Percentiles rank a stretch among this genome's conserved stretches.
phyloP scores from a whole-genome alignment of 371 early-diverging fungal genomes.

The Circinella minor region DNA sequence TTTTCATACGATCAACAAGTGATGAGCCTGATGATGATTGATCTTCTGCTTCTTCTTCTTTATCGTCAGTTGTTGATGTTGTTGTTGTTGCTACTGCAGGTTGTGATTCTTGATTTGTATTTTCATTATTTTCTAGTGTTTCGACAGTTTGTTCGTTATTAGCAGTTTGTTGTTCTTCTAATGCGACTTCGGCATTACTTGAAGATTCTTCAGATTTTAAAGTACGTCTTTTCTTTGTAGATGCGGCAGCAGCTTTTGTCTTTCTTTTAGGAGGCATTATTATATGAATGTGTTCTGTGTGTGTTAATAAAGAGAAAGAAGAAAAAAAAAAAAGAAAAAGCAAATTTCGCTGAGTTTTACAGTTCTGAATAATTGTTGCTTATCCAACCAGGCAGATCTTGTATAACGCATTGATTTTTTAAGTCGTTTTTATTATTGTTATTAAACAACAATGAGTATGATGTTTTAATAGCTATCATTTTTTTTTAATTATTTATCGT shows the following conservation, averaged over 20 bases:
- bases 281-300: neutral
- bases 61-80: neutral
- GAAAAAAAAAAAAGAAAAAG: neutral
- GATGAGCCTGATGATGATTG: conserved; percentile 1
- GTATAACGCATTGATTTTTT: too few relatives aligned
- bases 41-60: neutral
- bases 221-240: conserved; percentile 6
- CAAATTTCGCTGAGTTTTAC: too few relatives aligned
- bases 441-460: too few relatives aligned
- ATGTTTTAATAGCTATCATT: too few relatives aligned
- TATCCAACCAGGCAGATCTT: too few relatives aligned
- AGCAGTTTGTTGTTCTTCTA: neutral
- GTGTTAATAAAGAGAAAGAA: neutral
- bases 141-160: neutral
- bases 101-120: neutral
- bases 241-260: conserved; percentile 11
- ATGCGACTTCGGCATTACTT: conserved; percentile 4
- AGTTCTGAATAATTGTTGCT: too few relatives aligned
- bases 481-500: too few relatives aligned
- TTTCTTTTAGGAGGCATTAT: conserved; percentile 21
- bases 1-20: conserved; percentile 24
- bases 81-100: neutral
- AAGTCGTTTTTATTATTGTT: too few relatives aligned
- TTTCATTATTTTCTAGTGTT: neutral
- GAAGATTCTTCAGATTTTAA: conserved; percentile 1